Evolutionary conservation across 768 basidiomycete genomes (phyloP).

Genomic region (Crassisporium funariophilum): DNA sequence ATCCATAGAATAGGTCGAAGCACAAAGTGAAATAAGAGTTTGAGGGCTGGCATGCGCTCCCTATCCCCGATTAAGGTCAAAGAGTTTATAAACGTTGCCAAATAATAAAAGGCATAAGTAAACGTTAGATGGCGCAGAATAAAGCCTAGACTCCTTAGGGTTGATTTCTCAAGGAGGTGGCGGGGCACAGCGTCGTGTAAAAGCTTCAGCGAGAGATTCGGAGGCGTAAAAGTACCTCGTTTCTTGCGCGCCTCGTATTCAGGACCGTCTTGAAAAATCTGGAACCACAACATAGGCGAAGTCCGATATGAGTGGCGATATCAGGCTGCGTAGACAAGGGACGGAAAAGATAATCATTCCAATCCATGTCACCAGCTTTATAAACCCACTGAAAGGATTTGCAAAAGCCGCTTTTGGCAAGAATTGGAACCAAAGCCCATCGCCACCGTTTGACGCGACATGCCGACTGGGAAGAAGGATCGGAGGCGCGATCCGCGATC

Average conservation of each 20-base stretch:
- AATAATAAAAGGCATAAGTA: conserved; percentile 38
- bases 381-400: conserved; percentile 10
- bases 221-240: conserved; percentile 39
- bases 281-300: conserved; percentile 37
- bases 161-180: conserved; percentile 48
- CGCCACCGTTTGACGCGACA: conserved; percentile 14
- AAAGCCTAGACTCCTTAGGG: conserved; percentile 45
- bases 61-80: conserved; percentile 29
- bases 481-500: conserved; percentile 17
- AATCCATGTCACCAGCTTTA: conserved; percentile 4
- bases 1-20: conserved; percentile 37
- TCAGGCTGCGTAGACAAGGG: not conserved
- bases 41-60: not conserved
- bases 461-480: conserved; percentile 16
- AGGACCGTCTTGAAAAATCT: conserved; percentile 47
- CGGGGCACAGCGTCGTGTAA: conserved; percentile 50
- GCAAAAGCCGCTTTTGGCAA: conserved; percentile 6
- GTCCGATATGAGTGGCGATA: not conserved
- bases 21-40: not conserved
- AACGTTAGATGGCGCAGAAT: conserved; percentile 43
- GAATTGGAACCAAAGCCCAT: not conserved
- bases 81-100: conserved; percentile 30
- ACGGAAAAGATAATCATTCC: not conserved
- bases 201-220: conserved; percentile 43
- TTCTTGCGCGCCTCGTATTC: conserved; percentile 49